Evolutionary conservation across 805 yeast species (phyloP).

Genomic region (Debaryomyces castellii): DNA sequence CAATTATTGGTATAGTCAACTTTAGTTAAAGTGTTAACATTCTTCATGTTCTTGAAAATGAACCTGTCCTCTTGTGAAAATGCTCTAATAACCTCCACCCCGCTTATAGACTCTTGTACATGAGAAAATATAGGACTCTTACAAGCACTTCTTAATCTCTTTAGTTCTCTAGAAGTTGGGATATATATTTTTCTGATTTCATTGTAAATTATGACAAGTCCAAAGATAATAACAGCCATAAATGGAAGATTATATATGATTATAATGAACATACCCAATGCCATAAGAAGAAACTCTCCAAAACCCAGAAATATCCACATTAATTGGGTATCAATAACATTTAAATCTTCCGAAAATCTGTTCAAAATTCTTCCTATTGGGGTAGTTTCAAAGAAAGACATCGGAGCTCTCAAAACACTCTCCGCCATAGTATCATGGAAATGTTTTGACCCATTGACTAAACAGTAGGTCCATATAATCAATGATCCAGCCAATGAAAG

Average conservation of each 20-base stretch:
- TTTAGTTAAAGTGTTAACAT: conserved; percentile 35
- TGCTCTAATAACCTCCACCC: conserved; percentile 38
- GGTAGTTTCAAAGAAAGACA: conserved; percentile 80
- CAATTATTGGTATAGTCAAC: conserved; percentile 35
- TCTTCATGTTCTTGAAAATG: conserved; percentile 22
- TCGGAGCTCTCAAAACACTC: conserved; percentile 68
- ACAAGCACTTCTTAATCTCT: conserved; percentile 39
- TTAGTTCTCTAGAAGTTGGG: conserved; percentile 38
- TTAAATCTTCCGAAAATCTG: conserved; percentile 86
- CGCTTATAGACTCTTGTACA: conserved; percentile 35
- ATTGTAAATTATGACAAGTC: conserved; percentile 23
- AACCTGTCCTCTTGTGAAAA: conserved; percentile 28
- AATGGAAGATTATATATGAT: conserved; percentile 38
- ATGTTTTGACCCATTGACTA: conserved; percentile 25
- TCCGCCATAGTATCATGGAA: conserved; percentile 39
- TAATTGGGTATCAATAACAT: conserved; percentile 76
- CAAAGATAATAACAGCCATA: conserved; percentile 39
- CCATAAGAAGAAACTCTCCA: conserved; percentile 60
- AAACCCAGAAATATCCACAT: conserved; percentile 41
- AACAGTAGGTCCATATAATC: conserved; percentile 30
- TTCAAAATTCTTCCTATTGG: conserved; percentile 89
- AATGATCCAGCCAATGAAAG: conserved; percentile 26
- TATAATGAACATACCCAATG: conserved; percentile 53
- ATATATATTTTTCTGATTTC: conserved; percentile 31
- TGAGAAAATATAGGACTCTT: conserved; percentile 39